A percentile compares a stretch with the other conserved stretches of the same genome.
These are phyloP conservation scores for Exophiala alcalophila DNA, from an alignment of 2,329 filamentous ascomycete genomes.

Conservation along the genomic window DNA sequence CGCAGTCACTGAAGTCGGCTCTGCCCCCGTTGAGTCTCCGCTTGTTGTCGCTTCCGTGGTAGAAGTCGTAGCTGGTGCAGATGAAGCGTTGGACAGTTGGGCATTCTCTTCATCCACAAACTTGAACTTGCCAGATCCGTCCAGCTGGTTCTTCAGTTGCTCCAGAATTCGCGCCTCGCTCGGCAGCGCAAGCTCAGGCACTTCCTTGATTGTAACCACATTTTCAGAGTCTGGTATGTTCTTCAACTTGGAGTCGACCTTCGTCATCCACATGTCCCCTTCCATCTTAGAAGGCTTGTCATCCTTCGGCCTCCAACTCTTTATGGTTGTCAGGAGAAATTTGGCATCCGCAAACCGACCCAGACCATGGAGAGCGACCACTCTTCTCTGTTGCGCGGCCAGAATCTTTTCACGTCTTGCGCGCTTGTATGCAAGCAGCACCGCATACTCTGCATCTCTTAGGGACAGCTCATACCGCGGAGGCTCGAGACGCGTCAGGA, in stretches of 20 bases:
- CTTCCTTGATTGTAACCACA: slow-evolving; percentile 50
- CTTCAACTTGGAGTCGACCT: slow-evolving; percentile 53
- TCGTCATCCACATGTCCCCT: slow-evolving; percentile 55
- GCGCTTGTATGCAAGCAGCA: slow-evolving; percentile 61
- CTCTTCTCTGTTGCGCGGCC: slow-evolving; percentile 78
- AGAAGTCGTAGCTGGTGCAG: slow-evolving; percentile 3
- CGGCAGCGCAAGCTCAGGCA: slow-evolving; percentile 50
- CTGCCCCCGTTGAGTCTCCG: slow-evolving; percentile 5
- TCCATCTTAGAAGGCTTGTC: slow-evolving; percentile 31
- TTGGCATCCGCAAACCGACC: slow-evolving; percentile 72
- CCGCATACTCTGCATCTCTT: slow-evolving; percentile 65
- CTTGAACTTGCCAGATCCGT: slow-evolving; percentile 26
- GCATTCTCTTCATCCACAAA: slow-evolving; percentile 13
- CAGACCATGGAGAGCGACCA: slow-evolving; percentile 68
- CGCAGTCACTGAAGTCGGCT: slow-evolving; percentile 13
- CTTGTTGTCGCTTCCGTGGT: not conserved
- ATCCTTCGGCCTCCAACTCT: slow-evolving; percentile 52
- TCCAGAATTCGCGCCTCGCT: slow-evolving; percentile 40
- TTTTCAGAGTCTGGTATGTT: slow-evolving; percentile 48
- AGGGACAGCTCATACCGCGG: slow-evolving; percentile 62
- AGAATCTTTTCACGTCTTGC: slow-evolving; percentile 72
- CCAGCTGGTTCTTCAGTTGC: slow-evolving; percentile 35
- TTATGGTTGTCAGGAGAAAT: slow-evolving; percentile 62
- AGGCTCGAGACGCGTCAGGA: slow-evolving; percentile 63
- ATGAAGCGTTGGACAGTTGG: not conserved